Percentiles rank a stretch among this genome's conserved stretches.
Evolutionary conservation across 2,329 filamentous ascomycete species (phyloP).

Genomic region (Chaetomiaceae sp.): DNA sequence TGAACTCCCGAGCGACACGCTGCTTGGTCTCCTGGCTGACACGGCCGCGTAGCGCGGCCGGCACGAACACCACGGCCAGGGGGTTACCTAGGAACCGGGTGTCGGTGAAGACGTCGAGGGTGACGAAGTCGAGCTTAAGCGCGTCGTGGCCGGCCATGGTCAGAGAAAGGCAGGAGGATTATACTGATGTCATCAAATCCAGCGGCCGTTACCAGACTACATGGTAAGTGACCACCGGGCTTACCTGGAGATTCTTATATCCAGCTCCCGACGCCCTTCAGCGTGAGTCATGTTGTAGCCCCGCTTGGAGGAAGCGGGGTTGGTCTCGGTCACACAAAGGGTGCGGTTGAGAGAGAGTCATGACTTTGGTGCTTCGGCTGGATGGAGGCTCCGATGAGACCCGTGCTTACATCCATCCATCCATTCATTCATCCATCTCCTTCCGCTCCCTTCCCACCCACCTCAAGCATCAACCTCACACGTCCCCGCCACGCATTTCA

Average conservation of each 20-base stretch:
- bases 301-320: neutral
- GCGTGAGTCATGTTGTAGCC: neutral
- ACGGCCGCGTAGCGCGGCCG: constrained; percentile 33
- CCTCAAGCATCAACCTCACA: too few species aligned
- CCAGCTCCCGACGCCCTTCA: too few species aligned
- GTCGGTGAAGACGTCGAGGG: constrained; percentile 55
- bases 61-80: constrained; percentile 55
- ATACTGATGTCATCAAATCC: too few species aligned
- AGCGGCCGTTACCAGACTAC: too few species aligned
- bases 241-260: too few species aligned
- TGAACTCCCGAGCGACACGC: constrained; percentile 57
- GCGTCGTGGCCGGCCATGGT: constrained; percentile 12
- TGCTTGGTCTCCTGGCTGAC: constrained; percentile 53
- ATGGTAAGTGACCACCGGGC: too few species aligned
- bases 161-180: neutral
- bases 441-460: neutral
- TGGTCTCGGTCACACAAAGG: too few species aligned
- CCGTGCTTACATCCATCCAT: neutral
- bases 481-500: too few species aligned
- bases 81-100: constrained; percentile 54
- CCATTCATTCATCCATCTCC: neutral
- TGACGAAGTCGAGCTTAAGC: constrained; percentile 42
- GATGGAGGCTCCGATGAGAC: too few species aligned
- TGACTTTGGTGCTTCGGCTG: too few species aligned
- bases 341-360: too few species aligned